Evolutionary conservation across 768 basidiomycete species (phyloP), one percentile per base, ranked within the genome.

Genomic region (Leccinum boreale): DNA sequence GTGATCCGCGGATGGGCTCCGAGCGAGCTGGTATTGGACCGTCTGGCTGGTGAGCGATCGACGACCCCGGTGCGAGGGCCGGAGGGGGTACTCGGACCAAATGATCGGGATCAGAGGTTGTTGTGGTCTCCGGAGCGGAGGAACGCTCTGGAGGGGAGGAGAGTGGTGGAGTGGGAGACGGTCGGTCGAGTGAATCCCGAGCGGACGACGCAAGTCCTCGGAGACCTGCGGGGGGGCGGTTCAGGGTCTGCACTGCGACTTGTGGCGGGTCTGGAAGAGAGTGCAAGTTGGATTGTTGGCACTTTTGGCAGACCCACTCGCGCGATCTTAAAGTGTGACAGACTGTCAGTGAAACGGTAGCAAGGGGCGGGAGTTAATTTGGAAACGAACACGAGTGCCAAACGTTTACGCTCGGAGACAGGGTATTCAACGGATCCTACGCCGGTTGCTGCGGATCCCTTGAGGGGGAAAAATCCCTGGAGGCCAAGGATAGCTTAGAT

Each of bases 351-450:
- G 21, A 31, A 21, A 47, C 23, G 8, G 39, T 42, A 42, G n/a
- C 39, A 10, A 42, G 39, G 53, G 55, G 57, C 48, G 58, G 53
- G n/a, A 28, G 33, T 39, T 46, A 47, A 65, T 50, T 55, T 64
- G 52, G 59, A 58, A 1, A 77, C 90, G 69, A 70, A 92, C 92
- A 90, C 65, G 53, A 75, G 75, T 19, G 92, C 92, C 26, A 94
- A 77, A 55, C 92, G 82, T 72, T 84, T 91, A 56, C 92, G 81
- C 70, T 94, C 92, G 15, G 77, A 72, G 19, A 79, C 68, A 23
- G 90, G 90, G 67, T 86, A 86, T 62, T 94, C 92, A 51, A 94
- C 79, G 15, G 91, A 90, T n/a, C 92, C 92, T 31, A 94, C 86
- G 29, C 92, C 92, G 29, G 86, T 83, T 15, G 93, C 90, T 47